Conservation (phyloP, 169 alveolate genomes). For the Eimeria falciformis region DNA sequence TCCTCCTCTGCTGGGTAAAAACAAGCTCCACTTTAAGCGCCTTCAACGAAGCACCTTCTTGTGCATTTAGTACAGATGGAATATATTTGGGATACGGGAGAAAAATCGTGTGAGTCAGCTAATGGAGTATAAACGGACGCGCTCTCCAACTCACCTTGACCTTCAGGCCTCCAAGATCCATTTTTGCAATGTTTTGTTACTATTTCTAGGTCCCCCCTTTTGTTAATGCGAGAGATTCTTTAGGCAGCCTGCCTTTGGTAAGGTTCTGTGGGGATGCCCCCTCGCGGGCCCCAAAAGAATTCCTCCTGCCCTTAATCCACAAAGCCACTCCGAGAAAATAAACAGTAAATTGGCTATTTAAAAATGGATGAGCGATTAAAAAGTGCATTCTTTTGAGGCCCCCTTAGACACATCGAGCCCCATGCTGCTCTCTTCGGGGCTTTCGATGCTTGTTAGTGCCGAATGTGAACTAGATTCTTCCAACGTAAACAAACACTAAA, state of each 20-base stretch:
- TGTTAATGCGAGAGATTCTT: not conserved
- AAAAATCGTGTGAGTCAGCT: no score
- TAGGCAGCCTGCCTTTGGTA: not conserved
- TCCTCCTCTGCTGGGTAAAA: no score
- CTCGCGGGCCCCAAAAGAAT: not conserved
- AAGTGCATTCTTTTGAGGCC: no score
- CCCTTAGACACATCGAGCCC: no score
- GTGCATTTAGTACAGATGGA: no score
- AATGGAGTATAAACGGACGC: no score
- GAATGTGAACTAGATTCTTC: not conserved
- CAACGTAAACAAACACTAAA: no score
- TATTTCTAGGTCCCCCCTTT: not conserved
- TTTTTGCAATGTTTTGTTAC: not conserved
- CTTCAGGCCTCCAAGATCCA: slow-evolving; percentile 8
- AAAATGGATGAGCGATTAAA: not conserved
- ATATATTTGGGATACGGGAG: no score
- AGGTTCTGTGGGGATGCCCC: slow-evolving; percentile 25
- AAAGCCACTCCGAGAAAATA: not conserved
- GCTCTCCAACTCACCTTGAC: slow-evolving; percentile 16
- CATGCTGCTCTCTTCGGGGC: no score
- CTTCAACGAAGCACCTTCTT: no score
- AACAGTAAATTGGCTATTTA: not conserved
- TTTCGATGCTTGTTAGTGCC: no score
- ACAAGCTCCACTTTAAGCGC: no score
- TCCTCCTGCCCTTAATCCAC: not conserved